phyloP scores from a whole-genome alignment of 352 stramenopile species.

The Globisporangium middletonii region DNA sequence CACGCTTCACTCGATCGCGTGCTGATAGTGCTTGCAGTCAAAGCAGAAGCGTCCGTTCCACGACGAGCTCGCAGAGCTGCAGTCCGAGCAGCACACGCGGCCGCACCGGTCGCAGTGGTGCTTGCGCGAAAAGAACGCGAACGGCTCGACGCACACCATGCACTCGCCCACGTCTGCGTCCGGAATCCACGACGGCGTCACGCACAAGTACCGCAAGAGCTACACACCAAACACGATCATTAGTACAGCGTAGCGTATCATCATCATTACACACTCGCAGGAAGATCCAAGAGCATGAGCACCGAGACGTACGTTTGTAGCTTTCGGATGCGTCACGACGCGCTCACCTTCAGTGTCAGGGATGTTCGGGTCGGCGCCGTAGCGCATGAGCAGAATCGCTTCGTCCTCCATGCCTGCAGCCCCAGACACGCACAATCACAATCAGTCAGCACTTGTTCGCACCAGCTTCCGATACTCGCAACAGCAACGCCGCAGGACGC shows the following conservation, averaged over 20 bases:
- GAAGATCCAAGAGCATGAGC: neutral
- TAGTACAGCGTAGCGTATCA: neutral
- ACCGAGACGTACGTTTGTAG: constrained; percentile 42
- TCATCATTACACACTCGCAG: neutral
- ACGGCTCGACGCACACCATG: constrained; percentile 71
- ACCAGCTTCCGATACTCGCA: neutral
- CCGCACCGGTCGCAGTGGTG: constrained; percentile 70
- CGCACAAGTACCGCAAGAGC: constrained; percentile 49
- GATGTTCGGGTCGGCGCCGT: constrained; percentile 68
- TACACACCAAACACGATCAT: constrained; percentile 9
- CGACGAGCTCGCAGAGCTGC: constrained; percentile 52
- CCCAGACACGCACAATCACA: neutral
- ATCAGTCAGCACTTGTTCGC: constrained; percentile 1
- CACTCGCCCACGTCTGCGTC: constrained; percentile 48
- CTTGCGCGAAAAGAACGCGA: constrained; percentile 69
- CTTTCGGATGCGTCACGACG: constrained; percentile 50
- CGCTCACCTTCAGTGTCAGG: constrained; percentile 50
- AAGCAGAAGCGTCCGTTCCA: constrained; percentile 76
- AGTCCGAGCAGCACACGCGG: constrained; percentile 74
- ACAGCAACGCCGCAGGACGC: neutral
- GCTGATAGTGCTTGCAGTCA: constrained; percentile 71
- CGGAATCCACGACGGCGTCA: constrained; percentile 58
- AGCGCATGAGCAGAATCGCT: constrained; percentile 47
- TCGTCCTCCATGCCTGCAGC: constrained; percentile 57
- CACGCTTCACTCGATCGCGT: constrained; percentile 23